Evolutionary conservation across 257 asterid genomes (phyloP).

Genomic region (Echium plantagineum): DNA sequence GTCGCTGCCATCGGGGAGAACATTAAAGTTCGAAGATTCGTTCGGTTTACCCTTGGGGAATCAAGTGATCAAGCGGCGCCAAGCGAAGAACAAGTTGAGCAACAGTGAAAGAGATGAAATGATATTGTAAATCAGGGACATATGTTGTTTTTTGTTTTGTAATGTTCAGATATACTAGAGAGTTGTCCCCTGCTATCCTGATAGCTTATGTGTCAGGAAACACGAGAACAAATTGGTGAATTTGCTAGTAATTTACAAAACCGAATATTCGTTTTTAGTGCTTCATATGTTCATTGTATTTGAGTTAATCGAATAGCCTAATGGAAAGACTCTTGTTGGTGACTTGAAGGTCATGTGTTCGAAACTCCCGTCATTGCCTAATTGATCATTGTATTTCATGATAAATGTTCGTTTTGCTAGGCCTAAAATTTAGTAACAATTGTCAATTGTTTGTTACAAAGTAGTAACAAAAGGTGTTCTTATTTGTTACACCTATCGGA

Average conservation of each 20-base stretch:
- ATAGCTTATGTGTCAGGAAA: neutral
- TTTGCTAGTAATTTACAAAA: neutral
- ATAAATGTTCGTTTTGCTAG: too few species aligned
- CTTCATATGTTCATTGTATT: too few species aligned
- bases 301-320: too few species aligned
- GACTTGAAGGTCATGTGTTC: too few species aligned
- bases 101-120: neutral
- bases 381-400: too few species aligned
- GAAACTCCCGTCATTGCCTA: too few species aligned
- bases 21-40: conserved; percentile 72
- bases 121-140: neutral
- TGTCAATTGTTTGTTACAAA: too few species aligned
- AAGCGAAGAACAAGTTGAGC: conserved; percentile 19
- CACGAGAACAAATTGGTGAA: neutral
- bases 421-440: too few species aligned
- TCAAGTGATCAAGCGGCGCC: conserved; percentile 15
- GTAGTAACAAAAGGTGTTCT: too few species aligned
- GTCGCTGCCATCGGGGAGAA: conserved; percentile 90
- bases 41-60: conserved; percentile 78
- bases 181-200: neutral
- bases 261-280: neutral
- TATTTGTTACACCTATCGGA: too few species aligned
- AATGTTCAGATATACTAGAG: neutral
- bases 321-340: too few species aligned
- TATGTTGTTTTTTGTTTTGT: neutral